Evolutionary conservation across 352 stramenopile genomes (phyloP), one percentile per base, ranked within the genome.

Genomic region (Hyaloperonospora brassicae): DNA sequence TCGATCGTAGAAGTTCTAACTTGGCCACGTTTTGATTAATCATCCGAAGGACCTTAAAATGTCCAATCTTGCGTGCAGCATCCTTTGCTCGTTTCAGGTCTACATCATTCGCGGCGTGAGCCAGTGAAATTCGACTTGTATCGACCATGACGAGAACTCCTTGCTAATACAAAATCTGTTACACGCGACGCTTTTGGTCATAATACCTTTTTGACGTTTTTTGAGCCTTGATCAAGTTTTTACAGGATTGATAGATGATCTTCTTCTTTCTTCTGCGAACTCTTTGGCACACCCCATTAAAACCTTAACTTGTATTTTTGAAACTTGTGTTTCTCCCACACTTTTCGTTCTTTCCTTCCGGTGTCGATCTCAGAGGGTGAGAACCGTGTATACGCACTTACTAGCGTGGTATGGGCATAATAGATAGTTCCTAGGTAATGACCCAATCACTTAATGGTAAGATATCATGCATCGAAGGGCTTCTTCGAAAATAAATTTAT

Each of bases 381-480:
- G 24, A 59, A 5, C 14, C 43, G 30, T 0, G 56, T 59, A 6
- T 36, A 63, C 1, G 56, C 50, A 40, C 49, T 63, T 12, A 54
- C 31, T 11, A 59, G 43, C 11, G 57, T 59, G 21, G 50, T 23
- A 14, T 63, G 57, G 5, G 36, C 57, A 45, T 63, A 63, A 38
- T 58, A 24, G 14, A 52, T 56, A 6, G 35, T 44, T 22, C 39
- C 39, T 10, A 44, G 7, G 9, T 17, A 17, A 2, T 34, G n/a
- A 42, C 13, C 55, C 47, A 61, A 34, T 61, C 38, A 52, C 40
- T n/a, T n/a, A n/a, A 10, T 44, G 39, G 14, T 22, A 44, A 11
- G 39, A 44, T 44, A 44, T 8, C 4, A 45, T 27, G 27, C 55
- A 55, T 22, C 55, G 40, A 5, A 61, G 47, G 17, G 14, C 43